phyloP scores from a whole-genome alignment of 2,329 filamentous ascomycete species.

The Aspergillus ustus region DNA sequence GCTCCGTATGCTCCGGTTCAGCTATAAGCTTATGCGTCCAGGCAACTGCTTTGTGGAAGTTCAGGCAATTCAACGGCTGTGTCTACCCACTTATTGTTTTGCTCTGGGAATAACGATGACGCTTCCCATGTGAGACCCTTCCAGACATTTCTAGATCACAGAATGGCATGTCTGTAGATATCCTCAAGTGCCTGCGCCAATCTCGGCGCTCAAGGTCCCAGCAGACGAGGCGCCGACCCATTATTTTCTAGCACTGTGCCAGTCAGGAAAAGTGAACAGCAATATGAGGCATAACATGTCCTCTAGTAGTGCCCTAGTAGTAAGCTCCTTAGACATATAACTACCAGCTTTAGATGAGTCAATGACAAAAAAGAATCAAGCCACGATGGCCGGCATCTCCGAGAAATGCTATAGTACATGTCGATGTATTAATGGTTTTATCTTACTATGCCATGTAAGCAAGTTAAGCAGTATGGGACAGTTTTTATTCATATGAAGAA shows the following conservation, averaged over 20 bases:
- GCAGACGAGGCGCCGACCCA: not conserved
- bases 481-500: not conserved
- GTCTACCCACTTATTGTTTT: too few species aligned
- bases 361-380: too few species aligned
- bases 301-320: not conserved
- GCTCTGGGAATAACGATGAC: not conserved
- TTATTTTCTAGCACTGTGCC: not conserved
- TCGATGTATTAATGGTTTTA: not conserved
- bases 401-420: too few species aligned
- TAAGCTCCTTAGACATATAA: not conserved
- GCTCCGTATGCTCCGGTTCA: too few species aligned
- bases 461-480: not conserved
- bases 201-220: not conserved
- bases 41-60: too few species aligned
- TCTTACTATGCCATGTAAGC: not conserved
- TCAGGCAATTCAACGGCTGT: too few species aligned
- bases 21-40: too few species aligned
- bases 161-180: not conserved
- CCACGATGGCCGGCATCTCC: too few species aligned
- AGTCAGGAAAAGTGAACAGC: not conserved
- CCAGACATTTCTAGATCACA: not conserved
- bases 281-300: not conserved
- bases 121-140: not conserved
- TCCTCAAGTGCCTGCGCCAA: not conserved
- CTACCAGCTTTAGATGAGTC: too few species aligned